A percentile compares a stretch with the other conserved stretches of the same genome.
These are phyloP conservation scores for Acanthochlamys bracteata DNA, from an alignment of 106 monocot genomes.

Conservation along the genomic window DNA sequence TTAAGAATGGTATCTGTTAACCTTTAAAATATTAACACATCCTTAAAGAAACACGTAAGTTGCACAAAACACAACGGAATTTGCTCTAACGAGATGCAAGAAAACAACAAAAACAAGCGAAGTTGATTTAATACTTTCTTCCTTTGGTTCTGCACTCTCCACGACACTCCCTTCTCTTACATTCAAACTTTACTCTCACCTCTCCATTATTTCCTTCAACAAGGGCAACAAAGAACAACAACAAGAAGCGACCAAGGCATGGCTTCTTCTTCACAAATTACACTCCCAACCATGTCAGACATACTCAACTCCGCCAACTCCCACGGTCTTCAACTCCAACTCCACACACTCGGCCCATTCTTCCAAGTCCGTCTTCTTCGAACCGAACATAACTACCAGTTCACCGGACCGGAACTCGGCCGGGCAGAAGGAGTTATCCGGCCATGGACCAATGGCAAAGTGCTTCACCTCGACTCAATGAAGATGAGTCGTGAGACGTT, in stretches of 20 bases:
- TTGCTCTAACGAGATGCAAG: too few relatives aligned
- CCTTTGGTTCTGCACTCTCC: too few relatives aligned
- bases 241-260: not conserved
- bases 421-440: slow-evolving; percentile 45
- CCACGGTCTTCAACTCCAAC: slow-evolving; percentile 40
- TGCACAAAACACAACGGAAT: too few relatives aligned
- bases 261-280: slow-evolving; percentile 1
- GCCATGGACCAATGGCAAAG: slow-evolving; percentile 31
- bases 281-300: slow-evolving; percentile 52
- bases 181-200: too few relatives aligned
- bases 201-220: too few relatives aligned
- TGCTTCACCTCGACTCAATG: slow-evolving; percentile 64
- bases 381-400: not conserved
- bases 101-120: too few relatives aligned
- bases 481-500: slow-evolving; percentile 46
- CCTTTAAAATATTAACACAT: too few relatives aligned
- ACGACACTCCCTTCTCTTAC: too few relatives aligned
- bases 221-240: too few relatives aligned
- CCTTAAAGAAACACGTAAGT: too few relatives aligned
- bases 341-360: slow-evolving; percentile 50
- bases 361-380: slow-evolving; percentile 29
- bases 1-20: too few relatives aligned
- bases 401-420: slow-evolving; percentile 27
- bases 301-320: slow-evolving; percentile 34
- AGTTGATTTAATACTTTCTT: too few relatives aligned